These are phyloP conservation scores for Boletus sensibilis DNA, from an alignment of 768 basidiomycete species.

Conservation along the genomic window DNA sequence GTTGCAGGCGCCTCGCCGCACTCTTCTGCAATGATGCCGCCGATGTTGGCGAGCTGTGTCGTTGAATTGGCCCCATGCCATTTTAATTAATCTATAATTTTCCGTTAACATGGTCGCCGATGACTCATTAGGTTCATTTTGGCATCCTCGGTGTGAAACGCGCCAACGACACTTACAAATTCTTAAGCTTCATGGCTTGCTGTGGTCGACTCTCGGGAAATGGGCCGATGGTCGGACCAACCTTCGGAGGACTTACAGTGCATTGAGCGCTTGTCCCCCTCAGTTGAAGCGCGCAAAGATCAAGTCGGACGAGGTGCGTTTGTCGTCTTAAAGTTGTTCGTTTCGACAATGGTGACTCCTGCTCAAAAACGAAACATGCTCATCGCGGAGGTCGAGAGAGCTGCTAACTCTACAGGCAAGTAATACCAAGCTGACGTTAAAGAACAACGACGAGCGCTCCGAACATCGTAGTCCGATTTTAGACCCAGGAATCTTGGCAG, in stretches of 20 bases:
- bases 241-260: background rate
- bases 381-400: background rate
- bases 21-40: too few relatives aligned
- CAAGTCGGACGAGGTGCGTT: background rate
- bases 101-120: background rate
- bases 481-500: background rate
- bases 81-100: too few relatives aligned
- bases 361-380: background rate
- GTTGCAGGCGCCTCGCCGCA: too few relatives aligned
- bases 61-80: background rate
- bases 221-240: background rate
- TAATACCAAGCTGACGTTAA: too few relatives aligned
- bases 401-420: background rate
- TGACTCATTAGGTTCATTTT: background rate
- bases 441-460: background rate
- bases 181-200: background rate
- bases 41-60: slow-evolving; percentile 22
- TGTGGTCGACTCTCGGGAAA: too few relatives aligned
- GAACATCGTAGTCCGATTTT: background rate
- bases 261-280: background rate
- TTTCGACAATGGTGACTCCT: background rate
- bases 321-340: background rate
- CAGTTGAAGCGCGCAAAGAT: background rate
- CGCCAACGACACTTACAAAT: background rate
- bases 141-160: background rate